Evolutionary conservation across 345 rosid genomes (phyloP).

Genomic region (Punica granatum): DNA sequence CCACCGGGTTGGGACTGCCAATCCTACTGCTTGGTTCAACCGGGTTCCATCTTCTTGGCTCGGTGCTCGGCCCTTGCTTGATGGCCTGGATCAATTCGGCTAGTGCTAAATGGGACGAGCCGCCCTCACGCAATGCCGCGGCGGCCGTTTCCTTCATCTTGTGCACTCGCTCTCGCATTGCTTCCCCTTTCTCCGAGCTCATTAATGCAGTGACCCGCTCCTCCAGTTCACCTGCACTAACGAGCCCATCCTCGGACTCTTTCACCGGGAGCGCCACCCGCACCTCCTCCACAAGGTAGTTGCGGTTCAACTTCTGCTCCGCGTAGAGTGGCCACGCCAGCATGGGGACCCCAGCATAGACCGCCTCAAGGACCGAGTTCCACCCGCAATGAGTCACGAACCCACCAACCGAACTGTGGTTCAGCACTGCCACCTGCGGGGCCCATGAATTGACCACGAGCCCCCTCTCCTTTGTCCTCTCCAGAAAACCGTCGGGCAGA

Average conservation of each 20-base stretch:
- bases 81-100: background rate
- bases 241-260: constrained; percentile 18
- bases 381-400: constrained; percentile 51
- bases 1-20: too few species aligned
- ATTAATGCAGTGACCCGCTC: constrained; percentile 23
- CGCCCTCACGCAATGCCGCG: background rate
- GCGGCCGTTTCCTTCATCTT: constrained; percentile 15
- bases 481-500: constrained; percentile 45
- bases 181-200: constrained; percentile 15
- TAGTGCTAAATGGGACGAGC: background rate
- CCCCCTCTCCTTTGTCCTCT: constrained; percentile 33
- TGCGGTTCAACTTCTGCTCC: constrained; percentile 32
- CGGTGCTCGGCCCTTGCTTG: too few species aligned
- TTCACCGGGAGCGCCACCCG: constrained; percentile 17
- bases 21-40: too few species aligned
- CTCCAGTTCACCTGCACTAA: constrained; percentile 25
- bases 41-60: too few species aligned
- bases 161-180: constrained; percentile 8
- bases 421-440: constrained; percentile 25
- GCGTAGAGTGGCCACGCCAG: constrained; percentile 49
- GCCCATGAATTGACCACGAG: constrained; percentile 50
- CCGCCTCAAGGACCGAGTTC: constrained; percentile 53
- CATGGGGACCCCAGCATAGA: constrained; percentile 48
- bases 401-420: constrained; percentile 35
- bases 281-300: constrained; percentile 23